Evolutionary conservation across 345 rosid genomes (phyloP), one percentile per base, ranked within the genome.

Genomic region (Pugionium cornutum): DNA sequence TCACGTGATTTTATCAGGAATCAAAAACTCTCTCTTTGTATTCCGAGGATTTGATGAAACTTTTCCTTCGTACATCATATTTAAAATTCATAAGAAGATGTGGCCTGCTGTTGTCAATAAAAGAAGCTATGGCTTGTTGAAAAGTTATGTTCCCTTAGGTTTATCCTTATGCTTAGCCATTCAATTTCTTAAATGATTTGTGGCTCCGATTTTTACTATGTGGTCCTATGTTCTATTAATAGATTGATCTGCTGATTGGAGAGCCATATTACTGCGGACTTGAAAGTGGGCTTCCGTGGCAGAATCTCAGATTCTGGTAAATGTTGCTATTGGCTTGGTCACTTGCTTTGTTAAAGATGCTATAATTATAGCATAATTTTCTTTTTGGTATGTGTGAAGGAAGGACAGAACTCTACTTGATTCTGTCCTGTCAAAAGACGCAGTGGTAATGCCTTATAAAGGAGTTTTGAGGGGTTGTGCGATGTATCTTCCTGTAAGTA

Each of bases 281-380:
- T 72, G 96, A 90, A 49, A 83, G 83, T 73, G 77, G 75, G 76
- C 96, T 94, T 73, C 99, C 95, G 2, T 94, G 99, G 96, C 88
- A 88, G 63, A 85, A 85, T 78, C 85, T 94, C 58, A 92, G 95
- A 36, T 94, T 94, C 78, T 94, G 99, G 99, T 94, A 80, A 10
- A 60, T 73, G 53, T 9, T 52, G 34, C 39, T 51, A 41, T 30
- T 70, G 59, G 25, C 27, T 66, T 64, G n/a, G 8, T 62, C n/a
- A 49, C 42, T 26, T 48, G 25, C 28, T 60, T 73, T 39, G 4
- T 36, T 36, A 26, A 45, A 59, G 33, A 68, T 2, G 54, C 54
- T 49, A 39, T 41, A 42, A 53, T 25, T 3, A 25, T 53, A 49
- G 53, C n/a, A 27, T 55, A 41, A 62, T 62, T 68, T 28, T 30